A percentile compares a stretch with the other conserved stretches of the same genome.
phyloP scores from a whole-genome alignment of 345 rosid species.

The rapeseed (Brassica napus) region Da-Ae NC_063435.1:4427501-4428000 shows the following conservation, averaged over 20 bases:
- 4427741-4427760: constrained; percentile 75
- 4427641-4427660: too few relatives aligned
- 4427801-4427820: background rate
- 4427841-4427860: constrained; percentile 92
- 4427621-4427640: constrained; percentile 1
- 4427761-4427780: constrained; percentile 24
- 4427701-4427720: constrained; percentile 94
- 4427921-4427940: constrained; percentile 93
- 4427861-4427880: constrained; percentile 67
- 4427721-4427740: constrained; percentile 80
- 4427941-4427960: too few relatives aligned
- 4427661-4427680: constrained; percentile 26
- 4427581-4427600: constrained; percentile 2
- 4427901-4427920: constrained; percentile 88
- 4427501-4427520: constrained; percentile 88
- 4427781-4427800: constrained; percentile 21
- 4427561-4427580: constrained; percentile 89
- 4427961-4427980: background rate
- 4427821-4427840: constrained; percentile 20
- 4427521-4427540: constrained; percentile 96
- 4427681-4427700: constrained; percentile 99
- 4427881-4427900: constrained; percentile 76
- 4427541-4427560: constrained; percentile 70
- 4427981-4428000: constrained; percentile 39
- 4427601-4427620: background rate